phyloP scores from a whole-genome alignment of 805 yeast species.

The Barnettozyma sp. region DNA sequence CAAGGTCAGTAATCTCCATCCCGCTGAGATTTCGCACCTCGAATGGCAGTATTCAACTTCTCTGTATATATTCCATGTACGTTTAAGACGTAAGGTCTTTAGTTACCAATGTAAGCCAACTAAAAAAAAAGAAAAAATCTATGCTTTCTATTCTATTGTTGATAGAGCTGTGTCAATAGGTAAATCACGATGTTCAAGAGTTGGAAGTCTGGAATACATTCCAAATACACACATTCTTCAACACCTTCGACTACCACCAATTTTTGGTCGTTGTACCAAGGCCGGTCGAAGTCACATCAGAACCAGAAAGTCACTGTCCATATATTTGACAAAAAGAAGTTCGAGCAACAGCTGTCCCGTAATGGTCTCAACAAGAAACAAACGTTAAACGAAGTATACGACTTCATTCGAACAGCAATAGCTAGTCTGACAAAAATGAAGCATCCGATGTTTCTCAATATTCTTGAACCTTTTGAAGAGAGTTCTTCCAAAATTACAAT shows the following conservation, averaged over 20 bases:
- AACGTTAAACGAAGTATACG: slow-evolving; percentile 53
- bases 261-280: slow-evolving; percentile 80
- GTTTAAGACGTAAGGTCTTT: too few relatives aligned
- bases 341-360: slow-evolving; percentile 48
- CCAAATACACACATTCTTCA: slow-evolving; percentile 49
- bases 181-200: slow-evolving; percentile 9
- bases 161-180: not conserved
- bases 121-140: too few relatives aligned
- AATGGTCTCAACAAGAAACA: slow-evolving; percentile 43
- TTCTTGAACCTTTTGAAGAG: slow-evolving; percentile 87
- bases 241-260: slow-evolving; percentile 65
- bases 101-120: not conserved
- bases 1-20: not conserved
- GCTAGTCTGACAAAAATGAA: slow-evolving; percentile 69
- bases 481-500: slow-evolving; percentile 70
- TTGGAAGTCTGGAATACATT: slow-evolving; percentile 13
- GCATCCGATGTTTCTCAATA: slow-evolving; percentile 81
- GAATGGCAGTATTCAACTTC: not conserved
- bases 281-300: slow-evolving; percentile 46
- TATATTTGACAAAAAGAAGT: slow-evolving; percentile 73
- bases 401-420: slow-evolving; percentile 60
- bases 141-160: not conserved
- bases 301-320: slow-evolving; percentile 63
- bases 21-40: not conserved
- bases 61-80: too few relatives aligned